Percentiles rank a stretch among this genome's conserved stretches.
These are phyloP conservation scores for Clitoria ternatea DNA, from an alignment of 306 rosid species.

Conservation along the genomic window DNA sequence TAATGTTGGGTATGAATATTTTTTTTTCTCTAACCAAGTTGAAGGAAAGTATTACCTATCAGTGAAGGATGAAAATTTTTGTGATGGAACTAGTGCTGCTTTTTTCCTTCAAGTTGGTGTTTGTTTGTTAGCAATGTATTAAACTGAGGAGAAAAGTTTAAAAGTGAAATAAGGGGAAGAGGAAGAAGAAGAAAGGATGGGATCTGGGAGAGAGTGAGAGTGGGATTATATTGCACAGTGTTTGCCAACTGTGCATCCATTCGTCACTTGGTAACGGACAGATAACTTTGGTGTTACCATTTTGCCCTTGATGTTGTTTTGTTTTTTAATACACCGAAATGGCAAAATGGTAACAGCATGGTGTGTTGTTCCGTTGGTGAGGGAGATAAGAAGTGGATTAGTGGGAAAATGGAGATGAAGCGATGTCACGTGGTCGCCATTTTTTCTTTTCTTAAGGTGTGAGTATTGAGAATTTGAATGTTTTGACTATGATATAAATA, in stretches of 20 bases:
- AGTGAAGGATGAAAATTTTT: background rate
- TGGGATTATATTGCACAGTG: background rate
- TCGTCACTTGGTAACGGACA: too few species aligned
- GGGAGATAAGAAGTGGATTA: too few species aligned
- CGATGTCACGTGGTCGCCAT: too few species aligned
- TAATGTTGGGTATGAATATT: background rate
- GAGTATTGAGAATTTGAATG: too few species aligned
- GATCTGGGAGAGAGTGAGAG: conserved; percentile 34
- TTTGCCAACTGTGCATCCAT: background rate
- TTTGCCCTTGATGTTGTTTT: too few species aligned
- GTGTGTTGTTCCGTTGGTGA: too few species aligned
- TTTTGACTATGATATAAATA: too few species aligned
- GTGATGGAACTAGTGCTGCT: background rate
- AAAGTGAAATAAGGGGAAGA: background rate
- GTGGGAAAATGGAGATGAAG: too few species aligned
- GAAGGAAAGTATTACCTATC: conserved; percentile 38
- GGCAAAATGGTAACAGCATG: too few species aligned
- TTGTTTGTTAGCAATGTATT: background rate
- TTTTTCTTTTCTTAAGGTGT: too few species aligned
- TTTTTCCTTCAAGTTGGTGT: background rate
- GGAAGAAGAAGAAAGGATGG: background rate
- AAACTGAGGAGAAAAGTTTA: background rate
- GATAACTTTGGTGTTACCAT: too few species aligned
- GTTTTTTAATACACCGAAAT: too few species aligned
- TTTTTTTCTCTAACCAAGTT: background rate